phyloP scores from a whole-genome alignment of 176 grass and related monocot species.

The Coix lacrymajobi region DNA sequence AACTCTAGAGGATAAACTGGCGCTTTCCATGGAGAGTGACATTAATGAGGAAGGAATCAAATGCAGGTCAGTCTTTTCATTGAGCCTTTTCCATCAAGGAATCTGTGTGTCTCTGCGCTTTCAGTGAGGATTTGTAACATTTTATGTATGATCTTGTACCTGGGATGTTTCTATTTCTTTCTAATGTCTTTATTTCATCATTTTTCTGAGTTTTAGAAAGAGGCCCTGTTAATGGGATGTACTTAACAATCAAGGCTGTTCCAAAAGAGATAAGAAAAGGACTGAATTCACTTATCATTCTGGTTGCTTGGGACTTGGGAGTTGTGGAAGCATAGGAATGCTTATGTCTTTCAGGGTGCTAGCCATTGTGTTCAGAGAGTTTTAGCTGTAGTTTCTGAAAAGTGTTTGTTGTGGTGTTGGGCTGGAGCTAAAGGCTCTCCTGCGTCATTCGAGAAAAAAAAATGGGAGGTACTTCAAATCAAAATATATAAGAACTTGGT shows the following conservation, averaged over 20 bases:
- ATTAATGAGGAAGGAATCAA: slow-evolving; percentile 9
- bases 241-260: too few relatives aligned
- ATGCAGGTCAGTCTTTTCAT: slow-evolving; percentile 39
- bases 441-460: too few relatives aligned
- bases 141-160: not conserved
- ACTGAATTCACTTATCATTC: too few relatives aligned
- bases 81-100: slow-evolving; percentile 4
- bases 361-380: too few relatives aligned
- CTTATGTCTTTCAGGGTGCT: too few relatives aligned
- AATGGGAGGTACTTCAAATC: not conserved
- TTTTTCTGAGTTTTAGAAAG: not conserved
- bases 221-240: not conserved
- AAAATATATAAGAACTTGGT: not conserved
- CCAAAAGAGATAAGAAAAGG: too few relatives aligned
- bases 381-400: too few relatives aligned
- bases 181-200: not conserved
- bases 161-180: slow-evolving; percentile 10
- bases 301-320: too few relatives aligned
- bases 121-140: not conserved
- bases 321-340: too few relatives aligned
- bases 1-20: slow-evolving; percentile 35
- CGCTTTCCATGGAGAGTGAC: slow-evolving; percentile 23
- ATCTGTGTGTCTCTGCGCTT: not conserved
- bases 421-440: too few relatives aligned
- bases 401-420: too few relatives aligned